Base-by-base conservation (phyloP, 1,284 basidiomycete species). In the Gymnopus androsaceus region DNA sequence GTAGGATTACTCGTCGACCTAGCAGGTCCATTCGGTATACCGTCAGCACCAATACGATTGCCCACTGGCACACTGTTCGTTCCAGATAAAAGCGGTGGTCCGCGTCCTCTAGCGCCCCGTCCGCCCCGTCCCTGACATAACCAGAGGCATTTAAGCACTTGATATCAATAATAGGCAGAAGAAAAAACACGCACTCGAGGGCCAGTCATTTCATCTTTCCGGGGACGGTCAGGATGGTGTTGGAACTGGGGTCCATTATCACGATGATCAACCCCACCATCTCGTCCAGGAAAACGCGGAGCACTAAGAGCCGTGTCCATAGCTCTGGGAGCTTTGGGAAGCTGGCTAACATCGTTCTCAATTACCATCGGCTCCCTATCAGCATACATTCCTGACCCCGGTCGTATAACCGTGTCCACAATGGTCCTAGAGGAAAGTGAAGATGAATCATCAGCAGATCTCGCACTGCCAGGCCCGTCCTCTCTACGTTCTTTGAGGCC, bases 281-380 rank as follows among this genome's bases (percentile, higher is more conserved):
- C 44, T 3, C 44, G 44, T 4, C 2, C 44, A 46, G 44, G 15
- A 27, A n/a, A 28, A 25, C 48, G 33, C 11, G 33, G 36, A 37
- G 36, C 33, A 3, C 23, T 19, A 15, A 27, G 21, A 17, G n/a
- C 34, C 6, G 17, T 3, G n/a, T 54, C 55, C 66, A 65, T 66
- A 14, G 65, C 65, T 38, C 68, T 61, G 11, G 68, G 68, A n/a
- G 60, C 69, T 30, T 58, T 65, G 0, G 68, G 68, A 14, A 56
- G 58, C 27, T 59, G 62, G 37, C 25, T 51, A 38, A 33, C 38
- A 30, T 49, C 33, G 36, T 37, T 42, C 9, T 34, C 41, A 47
- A 17, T 15, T 19, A 2, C 31, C 12, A 19, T 11, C 12, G 31
- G 28, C 38, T 62, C 63, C 50, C 56, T 57, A 44, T 63, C 63